These are phyloP conservation scores for Boletellus ananas DNA, from an alignment of 768 basidiomycete species.

Conservation along the genomic window DNA sequence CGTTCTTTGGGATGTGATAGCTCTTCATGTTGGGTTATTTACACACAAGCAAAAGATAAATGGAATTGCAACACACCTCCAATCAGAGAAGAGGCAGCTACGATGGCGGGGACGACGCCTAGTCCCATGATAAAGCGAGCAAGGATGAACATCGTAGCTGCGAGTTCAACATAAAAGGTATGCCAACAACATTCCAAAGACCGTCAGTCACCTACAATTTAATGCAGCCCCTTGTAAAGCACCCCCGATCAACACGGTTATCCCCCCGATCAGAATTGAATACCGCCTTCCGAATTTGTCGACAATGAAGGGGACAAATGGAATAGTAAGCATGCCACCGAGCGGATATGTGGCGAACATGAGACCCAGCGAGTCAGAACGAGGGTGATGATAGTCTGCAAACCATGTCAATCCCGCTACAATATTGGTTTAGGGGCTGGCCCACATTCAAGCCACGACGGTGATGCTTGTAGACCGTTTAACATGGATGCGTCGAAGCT, in stretches of 20 bases:
- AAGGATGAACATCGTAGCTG: conserved; percentile 7
- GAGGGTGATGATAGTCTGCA: conserved; percentile 43
- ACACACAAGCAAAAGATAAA: background rate
- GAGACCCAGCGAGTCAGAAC: conserved; percentile 46
- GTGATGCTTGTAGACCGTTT: conserved; percentile 58
- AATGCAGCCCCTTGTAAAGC: background rate
- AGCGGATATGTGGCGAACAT: background rate
- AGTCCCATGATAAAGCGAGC: conserved; percentile 5
- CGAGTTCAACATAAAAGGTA: too few species aligned
- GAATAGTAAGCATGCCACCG: background rate
- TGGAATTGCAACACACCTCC: background rate
- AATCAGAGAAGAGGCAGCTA: conserved; percentile 4
- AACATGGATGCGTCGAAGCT: conserved; percentile 48
- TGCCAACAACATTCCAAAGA: too few species aligned
- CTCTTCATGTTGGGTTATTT: background rate
- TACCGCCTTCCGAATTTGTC: background rate
- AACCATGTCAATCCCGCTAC: background rate
- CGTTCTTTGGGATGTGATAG: conserved; percentile 13
- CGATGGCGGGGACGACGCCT: background rate
- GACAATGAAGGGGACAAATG: background rate
- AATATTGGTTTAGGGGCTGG: background rate
- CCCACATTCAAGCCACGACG: conserved; percentile 53
- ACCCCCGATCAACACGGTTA: background rate
- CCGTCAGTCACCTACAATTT: background rate
- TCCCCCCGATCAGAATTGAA: background rate